Base-by-base conservation (phyloP, 73 alveolate genomes). In the Symbiodinium pilosum region DNA sequence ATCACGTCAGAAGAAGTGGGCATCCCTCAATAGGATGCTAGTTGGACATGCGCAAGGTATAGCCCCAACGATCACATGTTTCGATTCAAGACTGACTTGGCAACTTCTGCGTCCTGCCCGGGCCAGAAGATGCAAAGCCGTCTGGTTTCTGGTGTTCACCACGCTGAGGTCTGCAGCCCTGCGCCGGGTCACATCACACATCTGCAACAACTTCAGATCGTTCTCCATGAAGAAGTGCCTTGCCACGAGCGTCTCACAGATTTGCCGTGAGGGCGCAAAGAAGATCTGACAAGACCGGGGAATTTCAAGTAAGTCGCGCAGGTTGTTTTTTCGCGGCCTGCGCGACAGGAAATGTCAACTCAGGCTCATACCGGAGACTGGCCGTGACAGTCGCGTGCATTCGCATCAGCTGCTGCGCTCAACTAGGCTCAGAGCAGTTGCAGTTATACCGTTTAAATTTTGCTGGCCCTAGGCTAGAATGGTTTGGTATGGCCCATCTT, bases 381-480 rank as follows among this genome's bases (percentile, higher is more conserved):
- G 81, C 81, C 81, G 34, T 64, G 81, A 64, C 81, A 64, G 38
- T 64, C 81, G 9, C 81, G 81, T n/a, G 81, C 81, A 64, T 64
- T 64, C 20, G 81, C 81, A 64, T 64, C 81, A 64, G 81, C 81
- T 38, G 81, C 38, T 28, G 81, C 81, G 39, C 81, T 64, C 81
- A 64, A 64, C 81, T 64, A 28, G 38, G 81, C n/a, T n/a, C 81
- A 64, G 34, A 64, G 21, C 40, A 56, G 1, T 6, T 47, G 21
- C 6, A 6, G 14, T 47, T 6, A 47, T 8, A 38, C 34, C 26
- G 73, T n/a, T n/a, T n/a, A n/a, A n/a, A n/a, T n/a, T n/a, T n/a
- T n/a, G n/a, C n/a, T n/a, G n/a, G n/a, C n/a, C n/a, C n/a, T n/a
- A n/a, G n/a, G n/a, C n/a, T n/a, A n/a, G n/a, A n/a, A n/a, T n/a